Evolutionary conservation across 2,329 filamentous ascomycete genomes (phyloP), one percentile per base, ranked within the genome.

Genomic region (Alternaria ventricosa): DNA sequence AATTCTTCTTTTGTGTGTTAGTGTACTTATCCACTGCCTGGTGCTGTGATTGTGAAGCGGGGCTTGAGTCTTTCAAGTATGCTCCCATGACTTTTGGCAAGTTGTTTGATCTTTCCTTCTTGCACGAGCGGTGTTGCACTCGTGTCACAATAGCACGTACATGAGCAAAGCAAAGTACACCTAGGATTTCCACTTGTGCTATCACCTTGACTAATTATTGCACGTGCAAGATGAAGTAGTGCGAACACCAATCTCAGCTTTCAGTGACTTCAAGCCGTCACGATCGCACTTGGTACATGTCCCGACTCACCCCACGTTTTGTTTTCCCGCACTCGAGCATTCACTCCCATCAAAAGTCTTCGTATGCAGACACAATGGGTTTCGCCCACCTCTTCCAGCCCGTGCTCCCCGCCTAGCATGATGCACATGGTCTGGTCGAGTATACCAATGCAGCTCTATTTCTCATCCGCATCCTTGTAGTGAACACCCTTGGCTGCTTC

Each of bases 401-500:
- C n/a, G 28, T 33, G 50, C 13, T 23, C 18, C 12, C n/a, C 43
- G 50, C 15, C 50, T 18, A 36, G 20, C 18, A 15, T 18, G 6
- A 33, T 30, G 13, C 25, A 33, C 27, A n/a, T 46, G 20, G 28
- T 30, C 20, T 49, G 27, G 23, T 22, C n/a, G 25, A 56, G 30
- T 44, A 57, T 45, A 43, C 25, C 46, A 15, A 23, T n/a, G 18
- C 30, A 22, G n/a, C n/a, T 54, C 33, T 53, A 23, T 30, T 57
- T 43, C 56, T 70, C 64, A 43, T 68, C 67, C 12, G 63, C 57
- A 23, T 76, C 75, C 33, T 75, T 65, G 57, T 71, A 67, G 60
- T 78, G 76, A 22, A 76, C 60, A 15, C 75, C 74, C 10, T 57
- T 46, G 11, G 76, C 71, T 11, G 61, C 53, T 49, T 77, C 77